phyloP scores from a whole-genome alignment of 1,284 basidiomycete genomes.

The Tylopilus sp. region DNA sequence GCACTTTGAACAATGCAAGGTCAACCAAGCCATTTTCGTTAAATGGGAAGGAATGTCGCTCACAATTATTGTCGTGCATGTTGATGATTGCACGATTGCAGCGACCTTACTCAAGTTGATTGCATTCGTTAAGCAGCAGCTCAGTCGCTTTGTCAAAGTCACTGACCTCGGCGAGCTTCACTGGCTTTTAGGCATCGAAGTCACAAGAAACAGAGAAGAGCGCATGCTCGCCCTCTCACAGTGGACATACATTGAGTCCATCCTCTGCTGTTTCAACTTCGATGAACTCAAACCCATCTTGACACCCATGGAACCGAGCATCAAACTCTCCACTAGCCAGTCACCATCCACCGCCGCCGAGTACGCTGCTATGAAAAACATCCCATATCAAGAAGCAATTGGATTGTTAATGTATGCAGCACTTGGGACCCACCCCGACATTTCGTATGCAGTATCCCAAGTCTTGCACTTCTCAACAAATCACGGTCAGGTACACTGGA shows the following conservation, averaged over 20 bases:
- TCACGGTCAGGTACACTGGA: too few species aligned
- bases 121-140: not conserved
- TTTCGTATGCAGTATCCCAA: too few species aligned
- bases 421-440: too few species aligned
- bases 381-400: not conserved
- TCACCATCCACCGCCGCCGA: not conserved
- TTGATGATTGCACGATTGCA: not conserved
- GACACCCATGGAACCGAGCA: not conserved
- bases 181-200: not conserved
- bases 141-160: not conserved
- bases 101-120: not conserved
- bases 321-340: not conserved
- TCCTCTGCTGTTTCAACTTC: not conserved
- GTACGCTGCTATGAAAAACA: too few species aligned
- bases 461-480: too few species aligned
- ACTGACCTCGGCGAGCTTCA: not conserved
- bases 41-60: not conserved
- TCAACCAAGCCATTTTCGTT: not conserved
- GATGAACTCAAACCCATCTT: not conserved
- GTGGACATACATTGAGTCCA: not conserved
- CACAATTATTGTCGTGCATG: not conserved
- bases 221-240: not conserved
- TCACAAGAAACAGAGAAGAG: constrained; percentile 14
- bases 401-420: too few species aligned
- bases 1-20: not conserved